These are phyloP conservation scores for Alopecurus myosuroides DNA, from an alignment of 176 grass and related monocot genomes.

Conservation along the genomic window DNA sequence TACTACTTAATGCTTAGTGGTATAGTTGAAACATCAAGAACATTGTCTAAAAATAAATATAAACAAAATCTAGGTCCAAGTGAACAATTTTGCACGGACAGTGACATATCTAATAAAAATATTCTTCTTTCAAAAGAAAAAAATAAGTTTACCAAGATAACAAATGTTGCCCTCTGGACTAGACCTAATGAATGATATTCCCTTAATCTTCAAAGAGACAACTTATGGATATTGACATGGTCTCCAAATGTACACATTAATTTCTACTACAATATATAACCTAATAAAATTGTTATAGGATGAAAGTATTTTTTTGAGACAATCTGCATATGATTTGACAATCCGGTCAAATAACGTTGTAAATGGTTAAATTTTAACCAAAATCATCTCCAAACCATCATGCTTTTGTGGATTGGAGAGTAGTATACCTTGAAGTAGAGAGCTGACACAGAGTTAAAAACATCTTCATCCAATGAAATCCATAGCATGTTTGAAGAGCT, in stretches of 20 bases:
- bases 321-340: background rate
- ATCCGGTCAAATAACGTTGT: background rate
- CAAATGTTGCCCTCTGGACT: background rate
- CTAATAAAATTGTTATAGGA: background rate
- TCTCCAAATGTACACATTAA: background rate
- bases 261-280: background rate
- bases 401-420: background rate
- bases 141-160: background rate
- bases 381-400: background rate
- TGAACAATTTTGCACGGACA: background rate
- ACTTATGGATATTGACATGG: background rate
- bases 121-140: background rate
- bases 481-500: conserved; percentile 70
- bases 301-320: background rate
- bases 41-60: background rate
- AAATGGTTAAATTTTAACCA: background rate
- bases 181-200: background rate
- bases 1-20: background rate
- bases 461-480: conserved; percentile 84
- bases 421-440: conserved; percentile 76
- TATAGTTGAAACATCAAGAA: background rate
- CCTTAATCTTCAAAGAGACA: background rate
- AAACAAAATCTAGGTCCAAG: background rate
- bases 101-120: background rate
- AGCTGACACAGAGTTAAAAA: conserved; percentile 77